Evolutionary conservation across 768 basidiomycete species (phyloP), one percentile per base, ranked within the genome.

Genomic region (Hortiboletus campestris): DNA sequence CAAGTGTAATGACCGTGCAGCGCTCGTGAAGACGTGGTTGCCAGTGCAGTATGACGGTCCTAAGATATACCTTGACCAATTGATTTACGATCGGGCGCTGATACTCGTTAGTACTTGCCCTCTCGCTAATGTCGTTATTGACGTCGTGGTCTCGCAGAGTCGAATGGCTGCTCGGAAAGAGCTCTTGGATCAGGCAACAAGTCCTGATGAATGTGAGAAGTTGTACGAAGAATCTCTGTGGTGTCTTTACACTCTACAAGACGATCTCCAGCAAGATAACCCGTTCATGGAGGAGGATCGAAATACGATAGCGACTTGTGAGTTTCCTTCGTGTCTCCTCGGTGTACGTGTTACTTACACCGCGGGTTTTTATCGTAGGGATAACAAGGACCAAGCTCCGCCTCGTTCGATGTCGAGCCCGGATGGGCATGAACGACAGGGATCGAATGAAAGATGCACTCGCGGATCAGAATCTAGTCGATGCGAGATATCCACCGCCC

Each of bases 211-310:
- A 66, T 95, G 94, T 69, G 93, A 97, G 76, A 89, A 88, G 69
- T 77, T 96, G 36, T 99, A 98, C 72, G 95, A 98, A 65, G 93
- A 93, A 63, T 92, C 93, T 0, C 71, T 98, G 9, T 97, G 94
- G 93, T 90, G 94, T 67, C 78, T 98, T 31, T 91, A 94, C 60
- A 89, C 94, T 0, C 78, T 98, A 9, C 88, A 94, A 67, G 97
- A 98, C 67, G 90, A 96, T 64, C 77, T 93, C 2, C 88, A 92
- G 69, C 82, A 79, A 10, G 89, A 85, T 14, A 93, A 91, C 66
- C 89, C 91, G 3, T 92, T 86, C 71, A 81, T 86, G 81, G 89
- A 90, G 49, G 90, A 93, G 62, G 91, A 93, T 63, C 80, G 85
- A 31, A 80, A 82, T 39, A 91, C 88, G 6, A 90, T 92, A 46